These are phyloP conservation scores for Leccinum pellstonianum DNA, from an alignment of 768 basidiomycete genomes.

Conservation along the genomic window DNA sequence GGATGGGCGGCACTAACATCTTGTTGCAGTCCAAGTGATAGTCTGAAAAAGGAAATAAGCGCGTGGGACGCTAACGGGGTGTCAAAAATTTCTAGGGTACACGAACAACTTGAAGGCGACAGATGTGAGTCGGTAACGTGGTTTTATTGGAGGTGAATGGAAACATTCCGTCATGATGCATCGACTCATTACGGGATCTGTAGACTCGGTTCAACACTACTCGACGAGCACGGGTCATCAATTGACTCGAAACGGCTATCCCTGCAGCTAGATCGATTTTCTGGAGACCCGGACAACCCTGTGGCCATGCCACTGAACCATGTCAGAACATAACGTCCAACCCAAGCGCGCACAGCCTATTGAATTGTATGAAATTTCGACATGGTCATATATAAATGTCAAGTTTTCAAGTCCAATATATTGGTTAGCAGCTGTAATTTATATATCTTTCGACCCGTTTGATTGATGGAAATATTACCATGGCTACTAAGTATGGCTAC, in stretches of 20 bases:
- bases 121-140: too few species aligned
- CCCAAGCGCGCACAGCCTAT: not conserved
- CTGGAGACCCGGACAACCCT: not conserved
- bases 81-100: too few species aligned
- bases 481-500: not conserved
- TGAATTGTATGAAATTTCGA: not conserved
- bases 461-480: not conserved
- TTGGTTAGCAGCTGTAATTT: not conserved
- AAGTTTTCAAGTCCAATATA: not conserved
- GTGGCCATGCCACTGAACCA: not conserved
- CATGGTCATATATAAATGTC: too few species aligned
- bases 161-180: too few species aligned
- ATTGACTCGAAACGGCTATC: not conserved
- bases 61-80: not conserved
- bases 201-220: not conserved
- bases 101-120: too few species aligned
- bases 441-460: not conserved
- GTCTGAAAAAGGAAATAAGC: not conserved
- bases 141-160: too few species aligned
- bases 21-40: not conserved
- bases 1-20: conserved; percentile 14
- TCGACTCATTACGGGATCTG: not conserved
- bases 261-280: not conserved
- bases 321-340: not conserved
- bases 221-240: not conserved